These are phyloP conservation scores for Zangia roseola DNA, from an alignment of 768 basidiomycete genomes.

Conservation along the genomic window DNA sequence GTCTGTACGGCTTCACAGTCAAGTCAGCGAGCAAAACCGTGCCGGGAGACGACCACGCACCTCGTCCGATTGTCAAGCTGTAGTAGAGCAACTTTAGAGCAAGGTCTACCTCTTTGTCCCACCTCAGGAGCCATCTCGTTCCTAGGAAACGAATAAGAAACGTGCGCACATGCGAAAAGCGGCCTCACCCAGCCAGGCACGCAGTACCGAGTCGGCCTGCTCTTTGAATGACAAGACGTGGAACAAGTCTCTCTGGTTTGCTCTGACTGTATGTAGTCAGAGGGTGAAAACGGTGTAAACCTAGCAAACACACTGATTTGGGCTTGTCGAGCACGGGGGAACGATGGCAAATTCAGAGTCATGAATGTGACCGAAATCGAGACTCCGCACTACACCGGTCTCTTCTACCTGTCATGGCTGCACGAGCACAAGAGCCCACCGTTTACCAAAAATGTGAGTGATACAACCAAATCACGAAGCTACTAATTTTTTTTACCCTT, in stretches of 20 bases:
- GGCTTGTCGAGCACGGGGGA: constrained; percentile 79
- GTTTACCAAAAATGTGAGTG: constrained; percentile 75
- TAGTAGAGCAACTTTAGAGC: constrained; percentile 68
- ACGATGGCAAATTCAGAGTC: constrained; percentile 39
- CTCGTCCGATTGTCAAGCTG: constrained; percentile 71
- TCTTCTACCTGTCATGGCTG: constrained; percentile 22
- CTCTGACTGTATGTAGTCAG: constrained; percentile 56
- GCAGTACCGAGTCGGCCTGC: constrained; percentile 69
- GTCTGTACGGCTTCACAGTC: constrained; percentile 64
- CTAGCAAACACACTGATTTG: constrained; percentile 70
- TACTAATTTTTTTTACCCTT: constrained; percentile 12
- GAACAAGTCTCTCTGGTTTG: constrained; percentile 80
- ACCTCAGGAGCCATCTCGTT: constrained; percentile 73
- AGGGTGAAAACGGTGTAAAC: constrained; percentile 1
- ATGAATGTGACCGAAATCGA: constrained; percentile 7
- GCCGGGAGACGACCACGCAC: constrained; percentile 37
- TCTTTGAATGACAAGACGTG: constrained; percentile 74
- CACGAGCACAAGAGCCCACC: constrained; percentile 52
- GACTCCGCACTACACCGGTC: constrained; percentile 5
- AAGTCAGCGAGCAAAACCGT: constrained; percentile 7
- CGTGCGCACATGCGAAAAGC: not conserved
- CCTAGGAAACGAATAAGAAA: constrained; percentile 44
- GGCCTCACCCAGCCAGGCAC: constrained; percentile 72
- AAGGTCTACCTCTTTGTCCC: constrained; percentile 80
- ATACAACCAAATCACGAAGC: not conserved